These are phyloP conservation scores for Candida neerlandica DNA, from an alignment of 1,139 yeast species.

Conservation along the genomic window DNA sequence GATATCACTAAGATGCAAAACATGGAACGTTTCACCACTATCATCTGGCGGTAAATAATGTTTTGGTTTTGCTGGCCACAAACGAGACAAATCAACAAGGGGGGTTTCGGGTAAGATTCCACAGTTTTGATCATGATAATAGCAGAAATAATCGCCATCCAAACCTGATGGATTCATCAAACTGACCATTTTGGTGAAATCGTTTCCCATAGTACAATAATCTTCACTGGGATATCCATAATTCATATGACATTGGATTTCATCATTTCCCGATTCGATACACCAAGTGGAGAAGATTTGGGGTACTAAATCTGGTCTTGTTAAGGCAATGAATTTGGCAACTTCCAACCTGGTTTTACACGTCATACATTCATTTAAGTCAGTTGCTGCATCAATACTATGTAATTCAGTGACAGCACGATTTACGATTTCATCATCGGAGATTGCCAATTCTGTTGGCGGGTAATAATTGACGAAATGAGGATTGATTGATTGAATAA, in stretches of 20 bases:
- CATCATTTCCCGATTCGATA: constrained; percentile 34
- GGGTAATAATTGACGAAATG: constrained; percentile 13
- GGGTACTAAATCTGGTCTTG: constrained; percentile 47
- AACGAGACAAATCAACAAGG: constrained; percentile 34
- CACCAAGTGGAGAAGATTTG: constrained; percentile 47
- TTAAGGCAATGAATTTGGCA: constrained; percentile 42
- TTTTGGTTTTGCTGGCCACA: constrained; percentile 44
- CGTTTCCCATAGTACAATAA: constrained; percentile 27
- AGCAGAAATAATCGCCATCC: constrained; percentile 59
- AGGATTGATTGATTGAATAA: constrained; percentile 8
- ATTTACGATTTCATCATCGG: constrained; percentile 20
- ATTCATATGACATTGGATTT: constrained; percentile 23
- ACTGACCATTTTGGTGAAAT: constrained; percentile 48
- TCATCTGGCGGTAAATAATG: constrained; percentile 29
- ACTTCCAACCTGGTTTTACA: constrained; percentile 43
- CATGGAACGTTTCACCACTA: constrained; percentile 24
- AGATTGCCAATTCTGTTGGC: constrained; percentile 15
- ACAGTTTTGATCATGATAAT: constrained; percentile 43
- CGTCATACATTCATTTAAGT: constrained; percentile 33
- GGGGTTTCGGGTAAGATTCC: constrained; percentile 50
- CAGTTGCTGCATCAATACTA: constrained; percentile 23
- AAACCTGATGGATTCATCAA: constrained; percentile 49
- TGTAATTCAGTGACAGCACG: constrained; percentile 22
- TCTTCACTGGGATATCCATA: constrained; percentile 25
- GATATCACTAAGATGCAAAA: constrained; percentile 32